Evolutionary conservation across 805 yeast genomes (phyloP), one percentile per base, ranked within the genome.

Genomic region (Zygosaccharomyces bailii): DNA sequence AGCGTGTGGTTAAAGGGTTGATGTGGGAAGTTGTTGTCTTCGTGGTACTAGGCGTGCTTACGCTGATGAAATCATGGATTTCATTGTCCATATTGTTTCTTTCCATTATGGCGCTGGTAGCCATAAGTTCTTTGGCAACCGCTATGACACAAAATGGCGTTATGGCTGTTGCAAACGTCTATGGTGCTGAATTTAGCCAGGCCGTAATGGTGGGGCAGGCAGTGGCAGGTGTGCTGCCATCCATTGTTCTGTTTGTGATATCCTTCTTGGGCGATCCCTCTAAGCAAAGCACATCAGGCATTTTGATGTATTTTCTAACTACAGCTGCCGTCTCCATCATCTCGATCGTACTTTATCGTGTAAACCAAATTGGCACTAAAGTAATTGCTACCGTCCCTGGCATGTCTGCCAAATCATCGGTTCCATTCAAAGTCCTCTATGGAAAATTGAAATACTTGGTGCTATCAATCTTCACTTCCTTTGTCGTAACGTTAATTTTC

Each of bases 201-300:
- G 95, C 86, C 0, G 84, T 84, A 1, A 86, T 93, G 84, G 90
- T 90, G 2, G 99, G 99, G 1, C 96, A 91, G 63, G 96, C 96
- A 0, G 69, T 91, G 13, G 88, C 97, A 0, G 99, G 99, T 2
- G 96, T 93, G 0, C 68, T 91, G 27, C 98, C 99, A 2, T 80
- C 96, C 0, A 60, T 85, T 13, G 65, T 61, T 2, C 41, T 65
- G 10, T 57, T 65, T 29, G 14, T 81, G 84, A 10, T 75, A 79
- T 53, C 82, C 80, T 48, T 47, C 75, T 8, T 76, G 84, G 8
- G 79, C 78, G 44, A 47, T 33, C 44, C 51, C 7, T 39, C 53
- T 10, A 32, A 44, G 46, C 45, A 53, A 56, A 49, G 43, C 47
- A 18, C 45, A 13, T 48, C 49, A 1, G 63, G 63, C 1, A 58